Base-by-base conservation (phyloP, 345 rosid genomes). In the Brassica carinata region DNA sequence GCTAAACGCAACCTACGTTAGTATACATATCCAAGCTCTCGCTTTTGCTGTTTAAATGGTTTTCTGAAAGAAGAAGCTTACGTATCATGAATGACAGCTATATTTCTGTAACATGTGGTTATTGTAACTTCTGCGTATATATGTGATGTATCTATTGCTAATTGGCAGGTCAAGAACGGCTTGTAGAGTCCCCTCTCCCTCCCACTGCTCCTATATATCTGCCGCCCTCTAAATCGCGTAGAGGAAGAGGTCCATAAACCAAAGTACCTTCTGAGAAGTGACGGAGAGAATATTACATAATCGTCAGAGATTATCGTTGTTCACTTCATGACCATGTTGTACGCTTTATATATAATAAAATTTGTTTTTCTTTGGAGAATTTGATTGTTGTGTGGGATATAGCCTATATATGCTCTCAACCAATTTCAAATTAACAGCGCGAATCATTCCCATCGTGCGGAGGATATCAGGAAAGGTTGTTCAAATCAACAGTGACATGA, bases 191-290 rank as follows among this genome's bases (percentile, higher is more conserved):
- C 7, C 45, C 7, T 72, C 40, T 17, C 7, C 82, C 82, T 79
- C 82, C 82, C 6, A 79, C 18, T 0, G 5, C 74, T 0, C 83
- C 83, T 61, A 79, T 79, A 0, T 79, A 58, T 27, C 5, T 79
- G 66, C 83, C 79, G 5, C 79, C 79, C 33, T 79, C 83, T n/a
- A 79, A 45, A 74, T 61, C 83, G 8, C 83, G 59, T 14, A 74
- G 68, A 68, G 83, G 79, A 69, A 79, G 27, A 62, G 83, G 75
- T 7, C 74, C 75, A 68, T 79, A 57, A 71, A 31, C 66, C 33
- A 53, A 53, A 43, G 1, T 26, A 23, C 10, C 51, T 64, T 71
- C 51, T 34, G 19, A 40, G 6, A 30, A 59, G 68, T 69, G 74
- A 69, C 8, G 61, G 30, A 71, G 73, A 59, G 64, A 66, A 63